These are phyloP conservation scores for Ilyonectria robusta DNA, from an alignment of 2,329 filamentous ascomycete genomes.

Conservation along the genomic window DNA sequence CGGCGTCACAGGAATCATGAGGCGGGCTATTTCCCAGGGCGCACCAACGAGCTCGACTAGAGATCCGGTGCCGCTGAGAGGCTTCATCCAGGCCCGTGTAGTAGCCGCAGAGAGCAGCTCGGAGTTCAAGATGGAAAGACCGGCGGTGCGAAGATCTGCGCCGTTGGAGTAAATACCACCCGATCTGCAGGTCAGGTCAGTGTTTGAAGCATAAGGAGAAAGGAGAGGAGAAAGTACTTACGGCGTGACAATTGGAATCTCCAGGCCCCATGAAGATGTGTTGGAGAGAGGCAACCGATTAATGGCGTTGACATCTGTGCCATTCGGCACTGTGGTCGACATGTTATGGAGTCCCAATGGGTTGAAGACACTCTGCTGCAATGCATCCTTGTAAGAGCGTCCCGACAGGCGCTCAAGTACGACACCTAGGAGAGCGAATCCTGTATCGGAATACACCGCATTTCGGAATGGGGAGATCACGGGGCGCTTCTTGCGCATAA, in stretches of 20 bases:
- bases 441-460: slow-evolving; percentile 43
- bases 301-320: slow-evolving; percentile 31
- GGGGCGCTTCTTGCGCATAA: slow-evolving; percentile 36
- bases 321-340: slow-evolving; percentile 10
- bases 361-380: slow-evolving; percentile 14
- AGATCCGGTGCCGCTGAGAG: slow-evolving; percentile 35
- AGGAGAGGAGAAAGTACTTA: slow-evolving; percentile 19
- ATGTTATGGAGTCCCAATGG: slow-evolving; percentile 34
- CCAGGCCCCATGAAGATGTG: slow-evolving; percentile 23
- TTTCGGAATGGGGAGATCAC: slow-evolving; percentile 28
- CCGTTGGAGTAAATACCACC: slow-evolving; percentile 34
- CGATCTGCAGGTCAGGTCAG: slow-evolving; percentile 25
- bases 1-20: slow-evolving; percentile 41
- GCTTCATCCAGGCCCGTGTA: slow-evolving; percentile 40
- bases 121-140: slow-evolving; percentile 41
- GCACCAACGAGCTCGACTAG: slow-evolving; percentile 38
- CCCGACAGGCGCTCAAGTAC: slow-evolving; percentile 36
- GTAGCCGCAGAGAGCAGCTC: slow-evolving; percentile 26
- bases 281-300: slow-evolving; percentile 8
- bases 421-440: slow-evolving; percentile 30
- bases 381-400: slow-evolving; percentile 28
- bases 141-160: slow-evolving; percentile 32
- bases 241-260: slow-evolving; percentile 42
- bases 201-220: not conserved
- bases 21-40: slow-evolving; percentile 42